phyloP scores from a whole-genome alignment of 1,284 basidiomycete species.

The Pseudozyma flocculosa region DNA sequence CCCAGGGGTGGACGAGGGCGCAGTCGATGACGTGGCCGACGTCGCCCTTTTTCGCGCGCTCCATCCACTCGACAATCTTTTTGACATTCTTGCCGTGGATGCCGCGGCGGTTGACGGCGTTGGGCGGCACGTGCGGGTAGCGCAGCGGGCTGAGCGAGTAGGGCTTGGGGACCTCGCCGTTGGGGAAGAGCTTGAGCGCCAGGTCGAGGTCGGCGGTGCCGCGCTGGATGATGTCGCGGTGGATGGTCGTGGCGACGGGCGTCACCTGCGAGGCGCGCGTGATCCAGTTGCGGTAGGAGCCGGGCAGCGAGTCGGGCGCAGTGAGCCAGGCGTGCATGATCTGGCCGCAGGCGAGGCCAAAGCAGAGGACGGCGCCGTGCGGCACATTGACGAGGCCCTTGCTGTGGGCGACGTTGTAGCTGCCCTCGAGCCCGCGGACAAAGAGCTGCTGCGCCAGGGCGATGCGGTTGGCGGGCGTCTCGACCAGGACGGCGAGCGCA shows the following conservation, averaged over 20 bases:
- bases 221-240: conserved; percentile 14
- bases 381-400: conserved; percentile 69
- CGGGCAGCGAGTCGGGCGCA: conserved; percentile 37
- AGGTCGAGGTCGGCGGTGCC: conserved; percentile 16
- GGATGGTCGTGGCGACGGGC: conserved; percentile 23
- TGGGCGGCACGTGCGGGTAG: conserved; percentile 42
- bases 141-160: conserved; percentile 34
- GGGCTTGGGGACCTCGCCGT: conserved; percentile 47
- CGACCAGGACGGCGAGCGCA: conserved; percentile 77
- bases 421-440: conserved; percentile 77
- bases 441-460: conserved; percentile 88
- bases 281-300: conserved; percentile 51
- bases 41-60: conserved; percentile 30
- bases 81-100: conserved; percentile 45
- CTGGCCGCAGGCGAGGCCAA: conserved; percentile 79
- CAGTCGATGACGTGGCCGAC: conserved; percentile 36
- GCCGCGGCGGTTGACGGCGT: conserved; percentile 34
- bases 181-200: conserved; percentile 37
- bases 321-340: conserved; percentile 73
- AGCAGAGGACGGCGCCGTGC: conserved; percentile 79
- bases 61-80: conserved; percentile 44
- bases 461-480: conserved; percentile 70
- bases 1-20: conserved; percentile 72
- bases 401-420: conserved; percentile 72
- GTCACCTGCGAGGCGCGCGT: conserved; percentile 45